Evolutionary conservation across 176 grass and related monocot genomes (phyloP).

Genomic region (Chrysopogon serrulatus): DNA sequence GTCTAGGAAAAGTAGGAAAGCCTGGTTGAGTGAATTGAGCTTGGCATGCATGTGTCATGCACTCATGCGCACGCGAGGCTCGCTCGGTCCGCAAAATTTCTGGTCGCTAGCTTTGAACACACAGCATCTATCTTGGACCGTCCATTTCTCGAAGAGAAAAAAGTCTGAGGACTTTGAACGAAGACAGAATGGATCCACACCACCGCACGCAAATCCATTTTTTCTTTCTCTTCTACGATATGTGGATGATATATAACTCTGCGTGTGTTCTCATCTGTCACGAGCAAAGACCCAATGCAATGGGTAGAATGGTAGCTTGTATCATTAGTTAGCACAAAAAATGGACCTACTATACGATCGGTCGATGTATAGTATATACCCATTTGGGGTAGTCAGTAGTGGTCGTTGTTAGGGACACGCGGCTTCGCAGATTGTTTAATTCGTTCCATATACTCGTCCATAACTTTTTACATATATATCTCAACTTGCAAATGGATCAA

Average conservation of each 20-base stretch:
- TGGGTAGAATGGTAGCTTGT: background rate
- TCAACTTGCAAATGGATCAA: background rate
- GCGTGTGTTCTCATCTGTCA: background rate
- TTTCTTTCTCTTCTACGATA: background rate
- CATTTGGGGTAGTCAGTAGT: background rate
- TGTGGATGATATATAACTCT: background rate
- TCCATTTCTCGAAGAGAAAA: background rate
- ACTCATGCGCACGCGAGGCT: too few species aligned
- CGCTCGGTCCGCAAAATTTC: background rate
- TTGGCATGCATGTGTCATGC: too few species aligned
- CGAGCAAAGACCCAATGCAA: background rate
- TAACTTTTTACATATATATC: background rate
- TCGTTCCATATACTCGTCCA: background rate
- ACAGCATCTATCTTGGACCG: background rate
- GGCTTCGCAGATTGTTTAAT: background rate
- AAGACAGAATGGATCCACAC: background rate
- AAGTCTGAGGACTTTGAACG: background rate
- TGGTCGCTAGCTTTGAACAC: background rate
- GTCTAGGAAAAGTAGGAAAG: too few species aligned
- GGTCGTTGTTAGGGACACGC: background rate
- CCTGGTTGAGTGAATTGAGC: too few species aligned
- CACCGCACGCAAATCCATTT: background rate
- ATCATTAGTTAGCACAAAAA: background rate
- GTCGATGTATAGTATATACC: background rate
- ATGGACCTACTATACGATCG: background rate